Percentiles rank a stretch among this genome's conserved stretches.
These are phyloP conservation scores for Aspergillus wentii DNA, from an alignment of 495 filamentous ascomycete species.

Conservation along the genomic window DNA sequence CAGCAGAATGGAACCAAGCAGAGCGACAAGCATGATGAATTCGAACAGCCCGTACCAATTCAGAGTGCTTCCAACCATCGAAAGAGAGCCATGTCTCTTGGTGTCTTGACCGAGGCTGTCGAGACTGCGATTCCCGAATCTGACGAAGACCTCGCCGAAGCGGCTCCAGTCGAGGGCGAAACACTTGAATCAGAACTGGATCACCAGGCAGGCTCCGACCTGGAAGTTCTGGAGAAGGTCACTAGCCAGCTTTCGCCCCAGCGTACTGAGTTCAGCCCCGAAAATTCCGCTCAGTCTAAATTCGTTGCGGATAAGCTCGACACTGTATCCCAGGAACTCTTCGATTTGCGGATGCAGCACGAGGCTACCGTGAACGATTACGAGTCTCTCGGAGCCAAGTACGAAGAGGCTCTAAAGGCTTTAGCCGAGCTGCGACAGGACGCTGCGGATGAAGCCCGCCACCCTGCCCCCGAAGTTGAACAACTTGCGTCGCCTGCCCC, in stretches of 20 bases:
- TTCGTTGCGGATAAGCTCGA: slow-evolving; percentile 92
- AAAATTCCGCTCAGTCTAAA: slow-evolving; percentile 63
- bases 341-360: slow-evolving; percentile 85
- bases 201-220: no score
- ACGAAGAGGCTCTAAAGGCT: slow-evolving; percentile 80
- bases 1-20: slow-evolving; percentile 55
- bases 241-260: slow-evolving; percentile 24
- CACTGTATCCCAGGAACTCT: slow-evolving; percentile 84
- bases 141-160: slow-evolving; percentile 46
- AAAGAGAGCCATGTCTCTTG: slow-evolving; percentile 34
- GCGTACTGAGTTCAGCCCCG: slow-evolving; percentile 11
- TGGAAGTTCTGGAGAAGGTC: slow-evolving; percentile 27
- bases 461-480: slow-evolving; percentile 44
- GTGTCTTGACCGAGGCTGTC: slow-evolving; percentile 44
- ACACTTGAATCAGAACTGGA: no score
- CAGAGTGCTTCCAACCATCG: slow-evolving; percentile 21
- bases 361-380: slow-evolving; percentile 78
- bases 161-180: no score
- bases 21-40: slow-evolving; percentile 17
- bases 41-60: slow-evolving; percentile 14
- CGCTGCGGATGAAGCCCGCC: slow-evolving; percentile 74
- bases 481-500: slow-evolving; percentile 54
- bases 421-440: slow-evolving; percentile 77
- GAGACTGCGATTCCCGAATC: slow-evolving; percentile 51
- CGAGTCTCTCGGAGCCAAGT: slow-evolving; percentile 79